Conservation (phyloP, 176 grass and related monocot species). For the Alloteropsis semialata region DNA sequence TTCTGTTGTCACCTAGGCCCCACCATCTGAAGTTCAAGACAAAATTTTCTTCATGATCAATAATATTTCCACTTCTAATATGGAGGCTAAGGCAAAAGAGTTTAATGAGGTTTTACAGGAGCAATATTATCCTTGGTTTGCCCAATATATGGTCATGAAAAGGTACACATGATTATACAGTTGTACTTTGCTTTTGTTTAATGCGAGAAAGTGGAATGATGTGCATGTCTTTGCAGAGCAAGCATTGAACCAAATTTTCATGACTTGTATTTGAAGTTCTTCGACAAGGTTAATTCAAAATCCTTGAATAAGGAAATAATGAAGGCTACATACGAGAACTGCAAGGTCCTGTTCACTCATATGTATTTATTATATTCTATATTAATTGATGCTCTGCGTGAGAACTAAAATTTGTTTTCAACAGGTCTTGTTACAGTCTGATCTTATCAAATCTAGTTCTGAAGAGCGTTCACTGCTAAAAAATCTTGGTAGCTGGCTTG, state of each 20-base stretch:
- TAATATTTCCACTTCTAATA: conserved; percentile 87
- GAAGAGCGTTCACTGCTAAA: conserved; percentile 96
- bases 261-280: conserved; percentile 90
- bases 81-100: conserved; percentile 88
- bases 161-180: conserved; percentile 44
- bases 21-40: conserved; percentile 89
- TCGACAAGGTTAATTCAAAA: conserved; percentile 92
- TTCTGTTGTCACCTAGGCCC: conserved; percentile 48
- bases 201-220: not conserved
- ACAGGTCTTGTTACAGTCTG: conserved; percentile 81
- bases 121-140: conserved; percentile 91
- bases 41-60: conserved; percentile 98
- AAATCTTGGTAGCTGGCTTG: conserved; percentile 98
- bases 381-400: not conserved
- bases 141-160: conserved; percentile 99
- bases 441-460: conserved; percentile 98
- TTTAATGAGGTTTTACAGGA: conserved; percentile 80
- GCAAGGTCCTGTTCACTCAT: conserved; percentile 62
- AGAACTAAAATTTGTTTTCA: conserved; percentile 3
- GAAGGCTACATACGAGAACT: conserved; percentile 96
- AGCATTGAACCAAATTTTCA: conserved; percentile 99
- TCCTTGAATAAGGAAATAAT: conserved; percentile 86
- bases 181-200: conserved; percentile 1
- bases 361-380: not conserved
- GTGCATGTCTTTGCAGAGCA: conserved; percentile 49